These are phyloP conservation scores for Entomortierella chlamydospora DNA, from an alignment of 192 early-diverging fungal genomes.

Conservation along the genomic window DNA sequence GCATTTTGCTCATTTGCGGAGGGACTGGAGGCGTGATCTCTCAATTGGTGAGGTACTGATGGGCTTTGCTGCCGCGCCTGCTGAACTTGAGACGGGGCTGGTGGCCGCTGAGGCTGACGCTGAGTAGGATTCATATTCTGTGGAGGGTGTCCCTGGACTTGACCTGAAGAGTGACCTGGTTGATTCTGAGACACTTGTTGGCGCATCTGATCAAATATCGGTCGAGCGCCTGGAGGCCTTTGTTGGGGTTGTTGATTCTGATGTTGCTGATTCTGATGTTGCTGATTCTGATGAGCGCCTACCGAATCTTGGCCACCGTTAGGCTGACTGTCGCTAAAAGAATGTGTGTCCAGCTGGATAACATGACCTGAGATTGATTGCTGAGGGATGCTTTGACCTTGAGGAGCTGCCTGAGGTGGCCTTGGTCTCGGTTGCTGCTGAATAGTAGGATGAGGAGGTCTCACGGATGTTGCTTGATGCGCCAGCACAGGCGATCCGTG, in stretches of 20 bases:
- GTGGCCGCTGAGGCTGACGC: constrained; percentile 28
- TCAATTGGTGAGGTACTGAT: background rate
- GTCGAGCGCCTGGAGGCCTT: constrained; percentile 29
- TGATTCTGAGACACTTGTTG: constrained; percentile 17
- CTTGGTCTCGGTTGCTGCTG: constrained; percentile 43
- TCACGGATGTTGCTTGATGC: constrained; percentile 13
- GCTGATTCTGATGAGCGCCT: no score
- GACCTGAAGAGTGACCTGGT: background rate
- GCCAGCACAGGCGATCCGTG: constrained; percentile 31
- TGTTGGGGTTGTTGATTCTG: constrained; percentile 17
- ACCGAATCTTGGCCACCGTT: constrained; percentile 4
- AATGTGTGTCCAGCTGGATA: constrained; percentile 3
- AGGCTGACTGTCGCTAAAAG: background rate
- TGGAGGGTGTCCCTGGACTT: background rate
- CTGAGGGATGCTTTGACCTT: constrained; percentile 14
- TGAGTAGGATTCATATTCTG: constrained; percentile 24
- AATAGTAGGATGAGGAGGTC: constrained; percentile 19
- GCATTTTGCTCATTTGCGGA: background rate
- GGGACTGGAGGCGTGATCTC: constrained; percentile 2
- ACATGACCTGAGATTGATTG: background rate
- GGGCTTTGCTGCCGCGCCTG: constrained; percentile 1
- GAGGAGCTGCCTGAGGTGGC: constrained; percentile 25
- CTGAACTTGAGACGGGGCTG: constrained; percentile 18
- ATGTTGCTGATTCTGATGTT: no score
- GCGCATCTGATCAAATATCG: constrained; percentile 47